Percentiles rank a stretch among this genome's conserved stretches.
Conservation (phyloP, 371 early-diverging fungal species). For the Mucor circinelloides region DNA sequence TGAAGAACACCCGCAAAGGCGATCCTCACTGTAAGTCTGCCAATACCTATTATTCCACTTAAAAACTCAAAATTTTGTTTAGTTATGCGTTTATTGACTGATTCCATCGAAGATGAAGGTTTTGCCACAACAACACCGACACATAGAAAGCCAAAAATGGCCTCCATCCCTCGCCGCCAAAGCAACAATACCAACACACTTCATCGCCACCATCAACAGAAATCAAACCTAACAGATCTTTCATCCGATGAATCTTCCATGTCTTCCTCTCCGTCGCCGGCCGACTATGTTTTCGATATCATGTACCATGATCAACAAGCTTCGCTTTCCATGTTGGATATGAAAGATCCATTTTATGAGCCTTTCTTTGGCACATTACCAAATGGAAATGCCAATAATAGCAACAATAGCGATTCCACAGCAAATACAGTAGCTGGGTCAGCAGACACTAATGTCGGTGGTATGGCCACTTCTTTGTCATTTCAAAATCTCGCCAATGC, state of each 20-base stretch:
- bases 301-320: slow-evolving; percentile 37
- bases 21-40: slow-evolving; percentile 56
- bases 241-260: slow-evolving; percentile 55
- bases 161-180: not conserved
- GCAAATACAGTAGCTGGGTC: not conserved
- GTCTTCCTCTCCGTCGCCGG: slow-evolving; percentile 48
- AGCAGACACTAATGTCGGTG: not conserved
- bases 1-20: slow-evolving; percentile 71
- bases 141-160: slow-evolving; percentile 6
- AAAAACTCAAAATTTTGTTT: not conserved
- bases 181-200: slow-evolving; percentile 2
- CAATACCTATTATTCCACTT: not conserved
- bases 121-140: slow-evolving; percentile 12
- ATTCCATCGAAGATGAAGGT: slow-evolving; percentile 43
- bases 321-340: slow-evolving; percentile 30
- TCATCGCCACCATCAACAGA: slow-evolving; percentile 1
- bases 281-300: slow-evolving; percentile 51
- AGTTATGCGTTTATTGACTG: slow-evolving; percentile 63
- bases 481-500: slow-evolving; percentile 13
- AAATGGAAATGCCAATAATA: not conserved
- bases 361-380: slow-evolving; percentile 17
- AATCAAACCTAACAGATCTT: slow-evolving; percentile 2
- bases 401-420: not conserved
- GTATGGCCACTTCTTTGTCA: slow-evolving; percentile 14
- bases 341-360: slow-evolving; percentile 30